Percentiles rank a stretch among this genome's conserved stretches.
Evolutionary conservation across 441 rosid species (phyloP).

Genomic region (Pelargonium australe): DNA sequence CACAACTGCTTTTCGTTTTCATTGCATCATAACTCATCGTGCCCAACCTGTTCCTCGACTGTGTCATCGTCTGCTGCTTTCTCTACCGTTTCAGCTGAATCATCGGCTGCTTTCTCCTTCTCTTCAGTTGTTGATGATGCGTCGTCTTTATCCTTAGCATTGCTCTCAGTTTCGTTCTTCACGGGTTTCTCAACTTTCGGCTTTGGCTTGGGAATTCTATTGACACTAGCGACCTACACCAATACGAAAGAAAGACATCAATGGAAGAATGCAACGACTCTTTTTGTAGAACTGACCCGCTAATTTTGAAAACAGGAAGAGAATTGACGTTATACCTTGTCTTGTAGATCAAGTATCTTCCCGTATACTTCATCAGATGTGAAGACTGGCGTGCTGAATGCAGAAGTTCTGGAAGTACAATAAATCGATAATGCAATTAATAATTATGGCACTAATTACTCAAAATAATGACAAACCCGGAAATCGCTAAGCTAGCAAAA

Average conservation of each 20-base stretch:
- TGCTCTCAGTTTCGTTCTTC: slow-evolving; percentile 44
- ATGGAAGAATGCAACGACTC: neutral
- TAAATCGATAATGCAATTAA: neutral
- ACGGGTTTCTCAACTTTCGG: slow-evolving; percentile 66
- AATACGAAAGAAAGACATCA: neutral
- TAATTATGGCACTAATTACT: neutral
- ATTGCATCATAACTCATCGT: slow-evolving; percentile 58
- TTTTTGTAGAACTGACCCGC: neutral
- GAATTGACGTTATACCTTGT: slow-evolving; percentile 48
- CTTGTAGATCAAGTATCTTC: slow-evolving; percentile 61
- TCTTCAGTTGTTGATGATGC: slow-evolving; percentile 26
- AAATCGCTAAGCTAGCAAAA: no score
- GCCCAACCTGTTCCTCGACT: slow-evolving; percentile 27
- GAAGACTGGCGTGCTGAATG: slow-evolving; percentile 53
- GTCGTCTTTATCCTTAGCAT: slow-evolving; percentile 22
- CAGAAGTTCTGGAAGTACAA: slow-evolving; percentile 42
- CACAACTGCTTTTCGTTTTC: slow-evolving; percentile 5
- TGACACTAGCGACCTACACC: slow-evolving; percentile 48
- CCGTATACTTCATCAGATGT: slow-evolving; percentile 71
- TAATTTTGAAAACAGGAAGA: neutral
- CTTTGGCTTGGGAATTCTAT: slow-evolving; percentile 82
- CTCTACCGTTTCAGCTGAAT: slow-evolving; percentile 23
- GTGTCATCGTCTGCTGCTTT: no score
- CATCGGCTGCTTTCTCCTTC: slow-evolving; percentile 31
- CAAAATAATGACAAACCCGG: no score